Evolutionary conservation across 202 grass and related monocot species (phyloP).

Genomic region (Zizania palustris): DNA sequence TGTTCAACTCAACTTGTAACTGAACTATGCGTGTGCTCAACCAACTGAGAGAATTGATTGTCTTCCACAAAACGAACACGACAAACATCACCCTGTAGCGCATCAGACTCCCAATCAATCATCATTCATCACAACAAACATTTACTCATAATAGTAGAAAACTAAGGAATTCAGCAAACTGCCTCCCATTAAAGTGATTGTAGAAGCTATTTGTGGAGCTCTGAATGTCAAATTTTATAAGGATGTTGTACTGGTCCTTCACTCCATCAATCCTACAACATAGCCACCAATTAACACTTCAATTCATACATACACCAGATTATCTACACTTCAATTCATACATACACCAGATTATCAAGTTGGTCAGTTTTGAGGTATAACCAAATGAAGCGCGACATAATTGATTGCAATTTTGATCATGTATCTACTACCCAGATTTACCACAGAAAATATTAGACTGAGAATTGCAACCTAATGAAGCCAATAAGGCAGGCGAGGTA

Average conservation of each 20-base stretch:
- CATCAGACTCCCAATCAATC: slow-evolving; percentile 35
- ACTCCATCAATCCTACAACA: slow-evolving; percentile 67
- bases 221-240: slow-evolving; percentile 85
- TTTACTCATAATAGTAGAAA: slow-evolving; percentile 11
- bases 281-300: slow-evolving; percentile 25
- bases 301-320: background rate
- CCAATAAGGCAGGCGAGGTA: background rate
- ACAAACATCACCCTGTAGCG: slow-evolving; percentile 62
- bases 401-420: background rate
- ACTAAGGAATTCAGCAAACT: slow-evolving; percentile 37
- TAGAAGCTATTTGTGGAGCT: slow-evolving; percentile 75
- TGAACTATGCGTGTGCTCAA: slow-evolving; percentile 66
- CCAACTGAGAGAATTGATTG: slow-evolving; percentile 77
- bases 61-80: slow-evolving; percentile 69
- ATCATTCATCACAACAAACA: slow-evolving; percentile 28
- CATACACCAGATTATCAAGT: background rate
- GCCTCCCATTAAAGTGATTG: slow-evolving; percentile 69
- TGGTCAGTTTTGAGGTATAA: background rate
- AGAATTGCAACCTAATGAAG: background rate
- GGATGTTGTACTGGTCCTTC: slow-evolving; percentile 79
- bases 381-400: background rate
- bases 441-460: background rate
- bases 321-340: no score
- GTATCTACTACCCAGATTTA: slow-evolving; percentile 3
- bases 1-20: slow-evolving; percentile 66